A percentile compares a stretch with the other conserved stretches of the same genome.
These are phyloP conservation scores for Alternaria triticimaculans DNA, from an alignment of 2,329 filamentous ascomycete genomes.

Conservation along the genomic window DNA sequence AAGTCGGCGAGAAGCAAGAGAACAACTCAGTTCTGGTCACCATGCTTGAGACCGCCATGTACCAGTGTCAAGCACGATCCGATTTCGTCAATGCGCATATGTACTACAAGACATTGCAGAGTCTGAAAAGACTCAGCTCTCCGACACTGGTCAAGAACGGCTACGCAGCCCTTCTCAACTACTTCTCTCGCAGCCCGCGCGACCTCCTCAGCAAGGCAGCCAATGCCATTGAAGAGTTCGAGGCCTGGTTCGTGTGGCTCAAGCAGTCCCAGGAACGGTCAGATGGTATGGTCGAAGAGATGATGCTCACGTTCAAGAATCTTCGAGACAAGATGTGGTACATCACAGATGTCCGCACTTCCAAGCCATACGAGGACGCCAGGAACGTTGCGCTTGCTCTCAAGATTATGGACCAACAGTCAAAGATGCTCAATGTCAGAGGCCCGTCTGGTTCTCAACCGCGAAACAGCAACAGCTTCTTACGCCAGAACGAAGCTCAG, in stretches of 20 bases:
- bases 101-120: slow-evolving; percentile 83
- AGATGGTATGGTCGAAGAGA: slow-evolving; percentile 74
- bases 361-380: slow-evolving; percentile 84
- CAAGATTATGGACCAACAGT: slow-evolving; percentile 80
- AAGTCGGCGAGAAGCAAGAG: slow-evolving; percentile 42
- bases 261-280: slow-evolving; percentile 82
- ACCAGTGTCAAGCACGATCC: slow-evolving; percentile 76
- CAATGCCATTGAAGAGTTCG: slow-evolving; percentile 77
- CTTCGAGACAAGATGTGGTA: slow-evolving; percentile 99
- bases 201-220: slow-evolving; percentile 73
- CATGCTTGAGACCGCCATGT: slow-evolving; percentile 78
- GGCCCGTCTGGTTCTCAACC: slow-evolving; percentile 49
- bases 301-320: slow-evolving; percentile 75
- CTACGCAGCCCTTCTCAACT: slow-evolving; percentile 73
- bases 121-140: slow-evolving; percentile 69
- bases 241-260: slow-evolving; percentile 82
- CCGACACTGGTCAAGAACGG: slow-evolving; percentile 69
- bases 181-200: slow-evolving; percentile 74
- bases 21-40: slow-evolving; percentile 64
- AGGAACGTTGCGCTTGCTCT: slow-evolving; percentile 85
- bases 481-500: slow-evolving; percentile 83
- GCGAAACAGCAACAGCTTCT: slow-evolving; percentile 61
- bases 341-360: slow-evolving; percentile 89
- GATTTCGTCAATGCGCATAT: slow-evolving; percentile 85
- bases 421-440: slow-evolving; percentile 51